Conservation (phyloP, 2,329 filamentous ascomycete genomes). For the Huntiella abstrusa region DNA sequence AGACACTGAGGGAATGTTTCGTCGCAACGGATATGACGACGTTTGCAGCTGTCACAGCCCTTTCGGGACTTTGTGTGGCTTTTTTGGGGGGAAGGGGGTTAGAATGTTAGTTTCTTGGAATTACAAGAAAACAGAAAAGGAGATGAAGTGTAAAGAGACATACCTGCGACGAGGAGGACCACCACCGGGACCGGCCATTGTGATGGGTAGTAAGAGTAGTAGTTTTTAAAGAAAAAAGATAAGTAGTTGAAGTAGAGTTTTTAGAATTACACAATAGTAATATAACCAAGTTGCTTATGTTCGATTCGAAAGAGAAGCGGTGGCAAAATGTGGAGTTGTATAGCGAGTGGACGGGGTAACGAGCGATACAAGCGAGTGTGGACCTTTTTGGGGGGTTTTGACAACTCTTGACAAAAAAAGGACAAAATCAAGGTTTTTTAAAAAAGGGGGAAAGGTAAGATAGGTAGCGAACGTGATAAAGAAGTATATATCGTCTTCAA, state of each 20-base stretch:
- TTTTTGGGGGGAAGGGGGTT: no score
- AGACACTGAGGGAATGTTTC: constrained; percentile 96
- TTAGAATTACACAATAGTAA: neutral
- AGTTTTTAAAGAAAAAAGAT: neutral
- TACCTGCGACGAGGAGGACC: constrained; percentile 64
- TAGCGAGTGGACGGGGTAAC: neutral
- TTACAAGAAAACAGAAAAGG: neutral
- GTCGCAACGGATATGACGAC: constrained; percentile 91
- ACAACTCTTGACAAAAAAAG: neutral
- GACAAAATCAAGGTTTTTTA: neutral
- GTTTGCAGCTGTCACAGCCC: constrained; percentile 95
- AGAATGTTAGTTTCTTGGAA: neutral
- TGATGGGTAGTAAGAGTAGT: neutral
- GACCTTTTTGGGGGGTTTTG: neutral
- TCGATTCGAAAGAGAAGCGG: neutral
- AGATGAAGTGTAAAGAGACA: constrained; percentile 12
- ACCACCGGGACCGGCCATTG: constrained; percentile 87
- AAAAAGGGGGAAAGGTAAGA: neutral
- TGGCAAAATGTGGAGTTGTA: neutral
- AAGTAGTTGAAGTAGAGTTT: neutral
- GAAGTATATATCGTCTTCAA: no score
- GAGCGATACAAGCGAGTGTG: neutral
- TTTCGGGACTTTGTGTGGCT: constrained; percentile 93
- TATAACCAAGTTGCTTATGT: constrained; percentile 1
- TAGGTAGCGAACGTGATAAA: constrained; percentile 5